A percentile compares a stretch with the other conserved stretches of the same genome.
Conservation (phyloP, 1,284 basidiomycete genomes). For the Sporisorium exsertum region DNA sequence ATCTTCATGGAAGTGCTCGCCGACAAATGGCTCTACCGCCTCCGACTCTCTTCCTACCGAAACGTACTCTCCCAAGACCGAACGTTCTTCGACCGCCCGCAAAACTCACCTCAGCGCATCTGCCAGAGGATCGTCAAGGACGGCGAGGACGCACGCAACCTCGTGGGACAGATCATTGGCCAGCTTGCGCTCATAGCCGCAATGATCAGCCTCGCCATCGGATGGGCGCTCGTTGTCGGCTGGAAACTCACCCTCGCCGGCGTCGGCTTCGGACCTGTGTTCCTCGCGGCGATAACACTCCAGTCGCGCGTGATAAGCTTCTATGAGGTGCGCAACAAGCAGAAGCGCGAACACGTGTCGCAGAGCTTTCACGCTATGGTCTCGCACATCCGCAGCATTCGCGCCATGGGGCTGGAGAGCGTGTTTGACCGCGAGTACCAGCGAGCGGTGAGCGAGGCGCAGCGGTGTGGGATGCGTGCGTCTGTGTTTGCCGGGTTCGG, state of each 20-base stretch:
- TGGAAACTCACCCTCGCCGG: constrained; percentile 96
- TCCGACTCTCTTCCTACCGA: constrained; percentile 76
- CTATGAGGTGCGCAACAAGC: constrained; percentile 84
- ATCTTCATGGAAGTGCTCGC: constrained; percentile 75
- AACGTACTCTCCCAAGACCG: constrained; percentile 85
- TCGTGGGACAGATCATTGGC: constrained; percentile 81
- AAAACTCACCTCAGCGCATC: constrained; percentile 76
- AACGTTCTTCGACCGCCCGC: constrained; percentile 83
- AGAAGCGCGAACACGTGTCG: constrained; percentile 83
- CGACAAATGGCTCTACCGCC: constrained; percentile 79
- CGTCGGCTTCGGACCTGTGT: constrained; percentile 85
- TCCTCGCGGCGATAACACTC: constrained; percentile 79
- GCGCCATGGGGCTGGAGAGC: constrained; percentile 86
- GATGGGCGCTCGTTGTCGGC: constrained; percentile 87
- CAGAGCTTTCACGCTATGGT: constrained; percentile 89
- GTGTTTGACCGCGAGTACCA: constrained; percentile 81
- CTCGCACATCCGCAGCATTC: constrained; percentile 84
- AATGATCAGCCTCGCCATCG: constrained; percentile 84
- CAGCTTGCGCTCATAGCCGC: constrained; percentile 78
- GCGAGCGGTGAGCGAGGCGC: constrained; percentile 75
- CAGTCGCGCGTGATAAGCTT: constrained; percentile 79
- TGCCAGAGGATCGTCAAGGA: constrained; percentile 88
- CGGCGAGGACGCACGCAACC: constrained; percentile 84
- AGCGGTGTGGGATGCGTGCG: constrained; percentile 78
- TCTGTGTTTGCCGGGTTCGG: constrained; percentile 87